A percentile compares a stretch with the other conserved stretches of the same genome.
Evolutionary conservation across 371 early-diverging fungal genomes (phyloP).

Genomic region (Parasitella parasitica): DNA sequence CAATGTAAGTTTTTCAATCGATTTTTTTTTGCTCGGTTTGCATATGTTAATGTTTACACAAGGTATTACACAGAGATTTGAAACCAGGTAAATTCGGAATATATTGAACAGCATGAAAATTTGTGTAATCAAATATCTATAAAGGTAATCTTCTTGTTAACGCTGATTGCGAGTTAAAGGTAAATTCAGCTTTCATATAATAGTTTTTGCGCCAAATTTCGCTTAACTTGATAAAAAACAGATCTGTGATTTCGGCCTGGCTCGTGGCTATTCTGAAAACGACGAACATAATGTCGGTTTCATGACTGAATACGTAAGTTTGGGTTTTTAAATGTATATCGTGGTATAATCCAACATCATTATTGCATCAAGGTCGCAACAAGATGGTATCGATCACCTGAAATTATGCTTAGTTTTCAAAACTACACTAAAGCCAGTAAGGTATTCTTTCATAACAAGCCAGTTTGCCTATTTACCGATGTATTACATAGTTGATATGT

Average conservation of each 20-base stretch:
- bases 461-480: background rate
- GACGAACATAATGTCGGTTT: constrained; percentile 84
- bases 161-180: constrained; percentile 94
- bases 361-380: no score
- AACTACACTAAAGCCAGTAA: constrained; percentile 94
- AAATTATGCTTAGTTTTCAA: constrained; percentile 94
- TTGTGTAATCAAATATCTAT: background rate
- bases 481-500: constrained; percentile 80
- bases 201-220: no score
- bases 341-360: background rate
- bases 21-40: background rate
- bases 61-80: constrained; percentile 90
- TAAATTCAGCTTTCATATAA: constrained; percentile 11
- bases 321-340: background rate
- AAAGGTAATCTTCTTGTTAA: constrained; percentile 91
- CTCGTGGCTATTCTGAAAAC: constrained; percentile 86
- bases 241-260: constrained; percentile 96
- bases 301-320: constrained; percentile 91
- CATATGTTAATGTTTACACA: background rate
- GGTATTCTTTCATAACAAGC: constrained; percentile 18
- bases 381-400: constrained; percentile 98
- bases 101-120: background rate
- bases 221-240: constrained; percentile 3
- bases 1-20: constrained; percentile 66
- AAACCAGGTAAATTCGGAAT: constrained; percentile 77